Evolutionary conservation across 306 rosid species (phyloP).

Genomic region (Boehmeria nivea): DNA sequence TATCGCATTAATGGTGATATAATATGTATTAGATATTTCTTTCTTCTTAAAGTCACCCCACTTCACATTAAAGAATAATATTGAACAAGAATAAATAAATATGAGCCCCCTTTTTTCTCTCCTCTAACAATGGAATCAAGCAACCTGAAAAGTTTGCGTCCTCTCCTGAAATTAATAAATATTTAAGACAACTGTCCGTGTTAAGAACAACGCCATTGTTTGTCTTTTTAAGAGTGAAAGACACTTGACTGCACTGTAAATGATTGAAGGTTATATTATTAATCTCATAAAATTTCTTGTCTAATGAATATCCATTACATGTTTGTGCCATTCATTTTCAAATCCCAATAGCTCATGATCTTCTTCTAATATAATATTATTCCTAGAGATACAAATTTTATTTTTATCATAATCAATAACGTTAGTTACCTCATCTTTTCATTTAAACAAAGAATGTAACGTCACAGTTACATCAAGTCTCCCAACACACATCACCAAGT

Average conservation of each 20-base stretch:
- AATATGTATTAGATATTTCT: slow-evolving; percentile 9
- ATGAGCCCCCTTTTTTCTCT: slow-evolving; percentile 23
- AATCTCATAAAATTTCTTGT: background rate
- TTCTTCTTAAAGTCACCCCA: slow-evolving; percentile 30
- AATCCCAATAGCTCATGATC: background rate
- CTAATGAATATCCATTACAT: background rate
- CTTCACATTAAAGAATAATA: slow-evolving; percentile 21
- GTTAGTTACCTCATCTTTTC: slow-evolving; percentile 1
- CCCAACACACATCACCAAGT: background rate
- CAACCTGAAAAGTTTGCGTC: slow-evolving; percentile 26
- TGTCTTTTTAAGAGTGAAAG: slow-evolving; percentile 53
- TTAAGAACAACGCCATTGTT: slow-evolving; percentile 36
- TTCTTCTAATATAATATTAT: background rate
- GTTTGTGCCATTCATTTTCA: slow-evolving; percentile 2
- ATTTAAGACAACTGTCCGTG: slow-evolving; percentile 59
- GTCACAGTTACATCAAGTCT: slow-evolving; percentile 12
- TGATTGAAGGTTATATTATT: slow-evolving; percentile 20
- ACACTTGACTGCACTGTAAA: slow-evolving; percentile 27
- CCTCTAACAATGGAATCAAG: slow-evolving; percentile 34
- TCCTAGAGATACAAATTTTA: background rate
- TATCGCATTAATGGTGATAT: background rate
- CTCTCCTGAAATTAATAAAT: slow-evolving; percentile 27
- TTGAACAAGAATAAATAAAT: slow-evolving; percentile 3
- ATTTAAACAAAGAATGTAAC: background rate
- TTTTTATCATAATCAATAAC: background rate